phyloP scores from a whole-genome alignment of 805 yeast species.

The Jamesozyma piceae region DNA sequence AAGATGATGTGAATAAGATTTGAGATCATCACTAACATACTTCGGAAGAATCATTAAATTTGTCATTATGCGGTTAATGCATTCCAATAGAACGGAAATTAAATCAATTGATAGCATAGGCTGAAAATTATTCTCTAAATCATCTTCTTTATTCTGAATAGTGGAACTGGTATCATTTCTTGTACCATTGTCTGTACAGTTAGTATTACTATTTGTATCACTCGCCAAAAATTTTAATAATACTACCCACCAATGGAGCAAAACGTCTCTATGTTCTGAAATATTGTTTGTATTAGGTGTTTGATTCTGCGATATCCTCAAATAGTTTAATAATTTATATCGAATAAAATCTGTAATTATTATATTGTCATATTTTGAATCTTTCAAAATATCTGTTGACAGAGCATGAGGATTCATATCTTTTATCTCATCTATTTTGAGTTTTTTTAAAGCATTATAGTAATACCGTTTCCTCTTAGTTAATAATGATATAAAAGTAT shows the following conservation, averaged over 20 bases:
- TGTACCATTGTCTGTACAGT: neutral
- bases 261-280: constrained; percentile 12
- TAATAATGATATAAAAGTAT: constrained; percentile 14
- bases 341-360: constrained; percentile 2
- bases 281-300: neutral
- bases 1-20: constrained; percentile 20
- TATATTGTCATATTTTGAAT: constrained; percentile 2
- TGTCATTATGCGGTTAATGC: constrained; percentile 27
- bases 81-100: constrained; percentile 28
- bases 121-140: neutral
- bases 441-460: neutral
- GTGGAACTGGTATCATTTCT: neutral
- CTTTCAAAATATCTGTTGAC: neutral
- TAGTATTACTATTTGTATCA: constrained; percentile 4
- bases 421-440: neutral
- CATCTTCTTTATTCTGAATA: neutral
- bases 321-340: constrained; percentile 1
- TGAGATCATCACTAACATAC: constrained; percentile 9
- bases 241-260: constrained; percentile 29
- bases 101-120: constrained; percentile 12
- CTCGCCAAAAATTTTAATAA: constrained; percentile 20
- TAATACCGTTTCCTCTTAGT: constrained; percentile 7
- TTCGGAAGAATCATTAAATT: constrained; percentile 12
- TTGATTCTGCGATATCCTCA: constrained; percentile 1
- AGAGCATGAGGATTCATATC: neutral